Conservation (phyloP, 495 filamentous ascomycete species). For the Penicillium lagena region DNA sequence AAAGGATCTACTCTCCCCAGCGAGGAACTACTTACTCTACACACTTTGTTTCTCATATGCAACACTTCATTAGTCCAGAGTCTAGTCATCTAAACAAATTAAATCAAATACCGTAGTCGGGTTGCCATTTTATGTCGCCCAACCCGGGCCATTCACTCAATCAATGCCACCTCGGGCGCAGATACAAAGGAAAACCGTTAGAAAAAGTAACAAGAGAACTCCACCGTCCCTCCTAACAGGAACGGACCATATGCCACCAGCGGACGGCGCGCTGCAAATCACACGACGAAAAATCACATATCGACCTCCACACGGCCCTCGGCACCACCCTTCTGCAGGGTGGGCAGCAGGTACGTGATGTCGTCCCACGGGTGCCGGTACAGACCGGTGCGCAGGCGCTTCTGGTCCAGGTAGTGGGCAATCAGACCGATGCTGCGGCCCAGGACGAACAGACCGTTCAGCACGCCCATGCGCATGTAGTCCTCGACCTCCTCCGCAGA, state of each 20-base stretch:
- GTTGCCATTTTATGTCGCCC: background rate
- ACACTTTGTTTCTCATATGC: background rate
- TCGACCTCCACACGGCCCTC: constrained; percentile 91
- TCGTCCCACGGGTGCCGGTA: constrained; percentile 99
- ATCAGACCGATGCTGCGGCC: constrained; percentile 96
- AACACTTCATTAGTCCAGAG: constrained; percentile 21
- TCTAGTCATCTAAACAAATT: constrained; percentile 31
- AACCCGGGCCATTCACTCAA: no score
- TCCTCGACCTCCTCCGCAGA: constrained; percentile 49
- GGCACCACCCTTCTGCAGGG: constrained; percentile 63
- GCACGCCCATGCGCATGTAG: constrained; percentile 79
- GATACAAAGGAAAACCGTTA: constrained; percentile 18
- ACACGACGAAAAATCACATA: constrained; percentile 44
- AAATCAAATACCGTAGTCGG: constrained; percentile 23
- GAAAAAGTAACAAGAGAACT: constrained; percentile 35
- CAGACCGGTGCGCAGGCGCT: constrained; percentile 93
- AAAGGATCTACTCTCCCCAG: background rate
- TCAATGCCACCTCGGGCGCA: constrained; percentile 10
- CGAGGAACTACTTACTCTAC: background rate
- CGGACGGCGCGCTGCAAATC: constrained; percentile 27
- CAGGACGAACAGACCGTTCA: constrained; percentile 98
- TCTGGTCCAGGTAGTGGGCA: constrained; percentile 99
- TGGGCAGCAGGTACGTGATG: constrained; percentile 93
- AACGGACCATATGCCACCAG: constrained; percentile 32
- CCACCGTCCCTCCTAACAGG: constrained; percentile 25